phyloP scores from a whole-genome alignment of 106 monocot species.

The Platanthera zijinensis region DNA sequence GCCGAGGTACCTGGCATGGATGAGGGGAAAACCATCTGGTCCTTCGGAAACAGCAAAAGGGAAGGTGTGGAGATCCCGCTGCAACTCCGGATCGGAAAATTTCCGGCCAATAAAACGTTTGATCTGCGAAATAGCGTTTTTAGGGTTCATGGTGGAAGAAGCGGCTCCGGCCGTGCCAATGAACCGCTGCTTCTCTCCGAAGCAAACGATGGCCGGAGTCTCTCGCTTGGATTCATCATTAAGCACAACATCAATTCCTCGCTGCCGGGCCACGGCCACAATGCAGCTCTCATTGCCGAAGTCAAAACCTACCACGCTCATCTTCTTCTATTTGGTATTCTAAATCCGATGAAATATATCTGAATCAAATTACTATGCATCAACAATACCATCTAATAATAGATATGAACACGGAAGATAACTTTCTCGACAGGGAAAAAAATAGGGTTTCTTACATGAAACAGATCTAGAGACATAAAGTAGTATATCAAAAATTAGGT shows the following conservation, averaged over 20 bases:
- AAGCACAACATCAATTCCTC: conserved; percentile 67
- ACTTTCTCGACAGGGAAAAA: neutral
- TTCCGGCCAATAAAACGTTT: conserved; percentile 51
- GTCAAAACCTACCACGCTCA: conserved; percentile 66
- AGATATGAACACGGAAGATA: neutral
- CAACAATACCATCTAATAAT: neutral
- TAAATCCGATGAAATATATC: neutral
- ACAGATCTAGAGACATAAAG: neutral
- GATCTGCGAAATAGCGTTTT: conserved; percentile 47
- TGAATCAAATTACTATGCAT: neutral
- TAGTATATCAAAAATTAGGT: neutral
- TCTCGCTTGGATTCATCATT: conserved; percentile 75
- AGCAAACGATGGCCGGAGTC: conserved; percentile 51
- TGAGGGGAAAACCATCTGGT: conserved; percentile 43
- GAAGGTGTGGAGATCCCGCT: conserved; percentile 30
- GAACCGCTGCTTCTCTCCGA: conserved; percentile 62
- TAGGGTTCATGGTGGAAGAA: conserved; percentile 43
- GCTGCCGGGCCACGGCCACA: conserved; percentile 59
- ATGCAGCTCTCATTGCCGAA: conserved; percentile 62
- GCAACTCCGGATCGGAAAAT: conserved; percentile 46
- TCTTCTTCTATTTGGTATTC: conserved; percentile 6
- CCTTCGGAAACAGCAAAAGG: conserved; percentile 39
- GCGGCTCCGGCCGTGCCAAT: conserved; percentile 58
- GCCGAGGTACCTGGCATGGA: conserved; percentile 45
- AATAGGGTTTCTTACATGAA: neutral